Evolutionary conservation across 371 early-diverging fungal species (phyloP).

Genomic region (Mucor indicus): DNA sequence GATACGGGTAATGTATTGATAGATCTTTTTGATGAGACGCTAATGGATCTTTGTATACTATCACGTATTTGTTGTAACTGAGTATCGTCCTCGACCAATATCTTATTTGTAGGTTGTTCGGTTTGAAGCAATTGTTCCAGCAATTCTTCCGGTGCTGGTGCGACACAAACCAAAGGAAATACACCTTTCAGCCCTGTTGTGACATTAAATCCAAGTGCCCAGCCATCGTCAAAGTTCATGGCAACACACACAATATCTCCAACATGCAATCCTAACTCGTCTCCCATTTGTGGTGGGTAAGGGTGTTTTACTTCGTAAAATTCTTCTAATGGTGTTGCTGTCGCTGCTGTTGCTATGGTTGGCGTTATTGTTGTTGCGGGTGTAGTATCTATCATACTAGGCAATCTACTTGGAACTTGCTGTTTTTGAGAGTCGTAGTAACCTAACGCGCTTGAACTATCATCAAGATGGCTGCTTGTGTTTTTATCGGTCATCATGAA

Average conservation of each 20-base stretch:
- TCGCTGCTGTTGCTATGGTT: not conserved
- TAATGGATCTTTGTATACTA: slow-evolving; percentile 12
- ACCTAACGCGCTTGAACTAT: slow-evolving; percentile 11
- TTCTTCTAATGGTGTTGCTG: slow-evolving; percentile 20
- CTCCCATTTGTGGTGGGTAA: slow-evolving; percentile 60
- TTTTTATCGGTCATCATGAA: slow-evolving; percentile 1
- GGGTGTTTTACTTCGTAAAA: slow-evolving; percentile 54
- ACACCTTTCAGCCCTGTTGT: slow-evolving; percentile 65
- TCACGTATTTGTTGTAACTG: slow-evolving; percentile 19
- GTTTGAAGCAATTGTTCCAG: slow-evolving; percentile 31
- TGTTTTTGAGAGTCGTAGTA: slow-evolving; percentile 18
- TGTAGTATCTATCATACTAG: not conserved
- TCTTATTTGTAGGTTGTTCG: slow-evolving; percentile 22
- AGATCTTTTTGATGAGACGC: slow-evolving; percentile 4
- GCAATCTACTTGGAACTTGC: not conserved
- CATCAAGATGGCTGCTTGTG: not conserved
- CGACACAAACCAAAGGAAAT: slow-evolving; percentile 69
- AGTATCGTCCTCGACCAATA: slow-evolving; percentile 24
- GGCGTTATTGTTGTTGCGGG: not conserved
- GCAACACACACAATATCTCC: slow-evolving; percentile 68
- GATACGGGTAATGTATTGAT: slow-evolving; percentile 6
- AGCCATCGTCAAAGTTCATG: slow-evolving; percentile 65
- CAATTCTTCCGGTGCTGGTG: slow-evolving; percentile 33
- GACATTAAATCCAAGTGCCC: slow-evolving; percentile 72
- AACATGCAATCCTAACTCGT: slow-evolving; percentile 63